phyloP scores from a whole-genome alignment of 495 filamentous ascomycete species.

The Xylaria castorea region DNA sequence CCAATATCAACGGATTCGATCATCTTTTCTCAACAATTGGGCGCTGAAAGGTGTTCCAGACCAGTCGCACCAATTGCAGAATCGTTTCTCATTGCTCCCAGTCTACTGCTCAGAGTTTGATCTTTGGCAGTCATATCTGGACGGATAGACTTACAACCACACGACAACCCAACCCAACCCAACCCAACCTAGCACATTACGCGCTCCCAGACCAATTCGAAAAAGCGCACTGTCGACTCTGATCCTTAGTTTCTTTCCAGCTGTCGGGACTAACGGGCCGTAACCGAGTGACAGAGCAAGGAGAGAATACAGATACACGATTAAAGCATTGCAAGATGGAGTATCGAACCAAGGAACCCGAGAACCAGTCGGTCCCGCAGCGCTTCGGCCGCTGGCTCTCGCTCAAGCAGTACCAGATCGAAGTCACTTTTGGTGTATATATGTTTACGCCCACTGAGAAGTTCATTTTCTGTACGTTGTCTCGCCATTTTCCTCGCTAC shows the following conservation, averaged over 20 bases:
- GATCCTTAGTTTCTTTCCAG: neutral
- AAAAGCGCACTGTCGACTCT: neutral
- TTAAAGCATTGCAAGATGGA: constrained; percentile 28
- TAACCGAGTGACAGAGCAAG: neutral
- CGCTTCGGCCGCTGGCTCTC: constrained; percentile 54
- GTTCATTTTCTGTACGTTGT: constrained; percentile 53
- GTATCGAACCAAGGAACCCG: constrained; percentile 38
- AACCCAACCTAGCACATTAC: neutral
- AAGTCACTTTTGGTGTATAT: constrained; percentile 56
- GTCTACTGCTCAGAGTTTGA: neutral
- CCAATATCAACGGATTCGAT: neutral
- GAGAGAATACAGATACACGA: constrained; percentile 10
- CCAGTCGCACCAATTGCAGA: neutral
- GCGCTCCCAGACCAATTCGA: neutral
- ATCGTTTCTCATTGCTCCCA: neutral
- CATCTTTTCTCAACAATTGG: constrained; percentile 1
- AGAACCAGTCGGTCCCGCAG: constrained; percentile 47
- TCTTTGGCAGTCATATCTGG: neutral
- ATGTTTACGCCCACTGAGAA: constrained; percentile 58
- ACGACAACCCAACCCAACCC: neutral
- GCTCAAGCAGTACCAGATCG: constrained; percentile 61
- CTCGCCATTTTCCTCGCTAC: neutral
- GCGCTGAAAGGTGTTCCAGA: neutral
- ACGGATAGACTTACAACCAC: neutral
- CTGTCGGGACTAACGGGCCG: neutral